Conservation (phyloP, 228 moss, liverwort and hornwort genomes). For the Sphagnum fallax region DNA sequence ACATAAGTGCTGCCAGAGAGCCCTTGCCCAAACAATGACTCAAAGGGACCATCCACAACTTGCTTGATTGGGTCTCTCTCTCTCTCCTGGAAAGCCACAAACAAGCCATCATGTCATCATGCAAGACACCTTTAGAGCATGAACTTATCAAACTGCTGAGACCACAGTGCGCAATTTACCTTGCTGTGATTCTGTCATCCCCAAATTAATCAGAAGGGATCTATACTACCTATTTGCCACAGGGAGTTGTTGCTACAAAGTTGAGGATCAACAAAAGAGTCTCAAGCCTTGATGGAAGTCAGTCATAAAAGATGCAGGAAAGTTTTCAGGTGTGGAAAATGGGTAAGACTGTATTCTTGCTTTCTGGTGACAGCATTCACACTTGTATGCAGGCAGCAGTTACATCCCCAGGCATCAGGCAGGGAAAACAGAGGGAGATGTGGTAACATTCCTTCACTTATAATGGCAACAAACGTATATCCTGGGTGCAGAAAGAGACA, state of each 20-base stretch:
- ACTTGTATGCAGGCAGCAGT: too few relatives aligned
- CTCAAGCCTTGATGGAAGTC: too few relatives aligned
- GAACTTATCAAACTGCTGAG: background rate
- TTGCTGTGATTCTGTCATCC: background rate
- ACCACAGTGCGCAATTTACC: background rate
- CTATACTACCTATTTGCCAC: background rate
- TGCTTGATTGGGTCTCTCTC: conserved; percentile 17
- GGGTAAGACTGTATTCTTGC: too few relatives aligned
- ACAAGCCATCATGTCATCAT: background rate
- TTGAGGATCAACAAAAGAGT: background rate
- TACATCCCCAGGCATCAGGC: too few relatives aligned
- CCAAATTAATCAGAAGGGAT: too few relatives aligned
- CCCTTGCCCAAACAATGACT: conserved; percentile 9
- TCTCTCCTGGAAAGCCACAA: conserved; percentile 11
- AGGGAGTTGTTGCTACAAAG: background rate
- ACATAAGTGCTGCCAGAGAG: conserved; percentile 12
- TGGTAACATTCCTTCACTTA: too few relatives aligned
- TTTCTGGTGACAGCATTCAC: too few relatives aligned
- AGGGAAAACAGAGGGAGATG: too few relatives aligned
- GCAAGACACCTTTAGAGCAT: background rate
- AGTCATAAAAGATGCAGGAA: too few relatives aligned
- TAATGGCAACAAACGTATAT: too few relatives aligned
- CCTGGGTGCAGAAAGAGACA: too few relatives aligned
- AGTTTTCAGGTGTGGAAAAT: too few relatives aligned
- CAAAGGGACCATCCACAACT: conserved; percentile 8